phyloP scores from a whole-genome alignment of 2,329 filamentous ascomycete species.

The Pseudogymnoascus sp. region DNA sequence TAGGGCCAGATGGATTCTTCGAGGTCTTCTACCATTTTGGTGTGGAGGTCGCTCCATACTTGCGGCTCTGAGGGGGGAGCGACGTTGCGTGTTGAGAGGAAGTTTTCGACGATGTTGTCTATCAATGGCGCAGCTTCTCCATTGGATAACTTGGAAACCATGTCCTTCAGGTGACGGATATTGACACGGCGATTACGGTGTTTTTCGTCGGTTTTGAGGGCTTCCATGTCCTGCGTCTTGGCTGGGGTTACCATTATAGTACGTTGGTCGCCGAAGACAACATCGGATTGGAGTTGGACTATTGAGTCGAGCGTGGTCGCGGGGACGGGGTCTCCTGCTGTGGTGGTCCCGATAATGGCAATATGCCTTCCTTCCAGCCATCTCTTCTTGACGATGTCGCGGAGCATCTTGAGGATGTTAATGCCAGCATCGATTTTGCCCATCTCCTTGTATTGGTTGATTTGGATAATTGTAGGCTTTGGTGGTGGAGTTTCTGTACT shows the following conservation, averaged over 20 bases:
- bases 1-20: conserved; percentile 49
- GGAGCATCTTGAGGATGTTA: conserved; percentile 61
- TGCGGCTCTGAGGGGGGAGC: conserved; percentile 21
- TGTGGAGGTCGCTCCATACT: conserved; percentile 8
- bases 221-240: conserved; percentile 30
- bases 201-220: conserved; percentile 41
- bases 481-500: conserved; percentile 24
- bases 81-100: conserved; percentile 17
- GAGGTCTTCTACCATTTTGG: conserved; percentile 30
- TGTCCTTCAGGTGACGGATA: conserved; percentile 54
- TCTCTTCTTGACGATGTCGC: conserved; percentile 61
- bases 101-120: conserved; percentile 22
- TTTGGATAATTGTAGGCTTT: conserved; percentile 58
- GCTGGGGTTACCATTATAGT: conserved; percentile 47
- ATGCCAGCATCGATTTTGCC: conserved; percentile 60
- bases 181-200: conserved; percentile 49
- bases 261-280: conserved; percentile 40
- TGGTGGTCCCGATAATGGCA: conserved; percentile 72
- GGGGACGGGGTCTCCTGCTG: conserved; percentile 43
- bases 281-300: conserved; percentile 35
- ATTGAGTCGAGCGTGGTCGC: conserved; percentile 33
- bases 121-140: conserved; percentile 16
- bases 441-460: conserved; percentile 76
- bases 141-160: conserved; percentile 38
- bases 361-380: conserved; percentile 65